Base-by-base conservation (phyloP, 176 grass and related monocot genomes). In the Rhynchospora breviuscula region DNA sequence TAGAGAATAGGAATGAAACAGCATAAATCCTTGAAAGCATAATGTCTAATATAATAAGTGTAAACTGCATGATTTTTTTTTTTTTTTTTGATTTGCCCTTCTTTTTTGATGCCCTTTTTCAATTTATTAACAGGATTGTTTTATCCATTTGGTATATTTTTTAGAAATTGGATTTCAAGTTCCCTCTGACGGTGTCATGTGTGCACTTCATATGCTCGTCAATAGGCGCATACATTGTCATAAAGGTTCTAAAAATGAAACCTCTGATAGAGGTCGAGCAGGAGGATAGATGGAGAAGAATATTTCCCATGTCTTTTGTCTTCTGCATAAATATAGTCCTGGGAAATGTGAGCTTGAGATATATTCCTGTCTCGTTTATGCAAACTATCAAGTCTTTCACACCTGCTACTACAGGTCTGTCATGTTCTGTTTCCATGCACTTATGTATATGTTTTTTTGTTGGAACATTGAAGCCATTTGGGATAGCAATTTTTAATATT, bases 321-420 rank as follows among this genome's bases (percentile, higher is more conserved):
- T 98, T 98, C 79, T 98, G 96, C 86, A 95, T 98, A 62, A 98
- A 98, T 78, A 98, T 98, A 15, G 96, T 98, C 60, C 70, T 98
- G 54, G 96, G 96, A 45, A 98, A 98, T 83, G 83, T 98, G 23
- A 98, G 96, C 80, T 83, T 98, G 86, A 91, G 96, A 23, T 98
- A 95, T 67, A 98, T 98, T 67, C 96, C 96, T 18, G 96, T 98
- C 19, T 95, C 93, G 2, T 98, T 98, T 67, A 98, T 98, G 96
- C 96, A 98, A 85, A 98, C 96, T 0, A 98, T 98, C 18, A 98
- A 98, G 91, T 98, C 96, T 19, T 98, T 98, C 86, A 98, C 96
- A 76, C 96, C 96, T 86, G 96, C 96, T 66, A 98, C 96, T 63
- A 98, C 96, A 76, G 96, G 96, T 98, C 59, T 1, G 2, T 18